These are phyloP conservation scores for Peronospora destructor DNA, from an alignment of 352 stramenopile genomes.

Conservation along the genomic window DNA sequence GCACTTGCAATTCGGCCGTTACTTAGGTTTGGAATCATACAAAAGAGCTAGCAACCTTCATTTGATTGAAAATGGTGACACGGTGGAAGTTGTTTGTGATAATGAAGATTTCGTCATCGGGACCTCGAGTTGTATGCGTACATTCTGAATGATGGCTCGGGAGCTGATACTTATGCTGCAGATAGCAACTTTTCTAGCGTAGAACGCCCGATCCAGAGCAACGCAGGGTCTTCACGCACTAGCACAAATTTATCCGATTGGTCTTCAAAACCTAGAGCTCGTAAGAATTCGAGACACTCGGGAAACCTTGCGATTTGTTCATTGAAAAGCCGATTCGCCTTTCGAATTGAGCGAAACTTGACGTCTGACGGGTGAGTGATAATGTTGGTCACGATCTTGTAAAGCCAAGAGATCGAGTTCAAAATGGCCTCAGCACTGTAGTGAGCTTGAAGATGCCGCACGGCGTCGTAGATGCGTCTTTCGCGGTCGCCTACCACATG, in stretches of 20 bases:
- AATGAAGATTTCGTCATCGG: too few species aligned
- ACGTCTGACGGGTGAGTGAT: constrained; percentile 41
- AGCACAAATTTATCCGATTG: constrained; percentile 49
- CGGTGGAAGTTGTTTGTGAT: too few species aligned
- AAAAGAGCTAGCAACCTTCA: too few species aligned
- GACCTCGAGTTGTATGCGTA: too few species aligned
- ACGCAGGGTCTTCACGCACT: constrained; percentile 43
- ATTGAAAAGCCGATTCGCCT: constrained; percentile 55
- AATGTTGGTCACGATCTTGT: constrained; percentile 75
- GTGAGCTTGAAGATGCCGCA: constrained; percentile 32
- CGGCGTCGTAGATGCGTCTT: constrained; percentile 37
- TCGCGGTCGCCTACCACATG: constrained; percentile 44
- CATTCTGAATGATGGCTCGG: too few species aligned
- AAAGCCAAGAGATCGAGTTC: constrained; percentile 37
- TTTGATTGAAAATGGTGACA: too few species aligned
- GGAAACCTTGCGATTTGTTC: constrained; percentile 40
- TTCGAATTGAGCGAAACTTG: constrained; percentile 66
- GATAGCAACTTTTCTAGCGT: constrained; percentile 49
- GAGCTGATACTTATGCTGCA: constrained; percentile 6
- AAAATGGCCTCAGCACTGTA: constrained; percentile 28
- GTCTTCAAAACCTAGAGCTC: constrained; percentile 61
- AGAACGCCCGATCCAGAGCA: constrained; percentile 65
- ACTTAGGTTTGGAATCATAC: too few species aligned
- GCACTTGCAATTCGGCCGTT: too few species aligned
- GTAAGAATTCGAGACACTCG: constrained; percentile 59